These are phyloP conservation scores for Mycena alexandri DNA, from an alignment of 768 basidiomycete genomes.

Conservation along the genomic window DNA sequence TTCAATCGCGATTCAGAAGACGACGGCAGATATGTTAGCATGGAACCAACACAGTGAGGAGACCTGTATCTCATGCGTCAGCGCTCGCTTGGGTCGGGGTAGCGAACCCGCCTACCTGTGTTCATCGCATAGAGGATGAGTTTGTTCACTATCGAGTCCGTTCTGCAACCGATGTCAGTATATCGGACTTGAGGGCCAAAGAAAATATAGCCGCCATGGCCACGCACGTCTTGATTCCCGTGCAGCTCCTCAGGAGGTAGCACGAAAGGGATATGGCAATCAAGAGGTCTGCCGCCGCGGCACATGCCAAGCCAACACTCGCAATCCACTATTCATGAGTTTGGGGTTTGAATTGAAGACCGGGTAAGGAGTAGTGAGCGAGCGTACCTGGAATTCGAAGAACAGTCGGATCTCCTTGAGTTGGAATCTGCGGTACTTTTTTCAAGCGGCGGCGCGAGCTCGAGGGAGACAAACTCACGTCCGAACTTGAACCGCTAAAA, in stretches of 20 bases:
- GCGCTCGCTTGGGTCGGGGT: no score
- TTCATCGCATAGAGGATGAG: slow-evolving; percentile 65
- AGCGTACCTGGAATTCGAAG: slow-evolving; percentile 12
- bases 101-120: slow-evolving; percentile 39
- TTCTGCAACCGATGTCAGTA: slow-evolving; percentile 44
- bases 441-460: no score
- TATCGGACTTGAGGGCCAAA: background rate
- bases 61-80: slow-evolving; percentile 29
- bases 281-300: slow-evolving; percentile 14
- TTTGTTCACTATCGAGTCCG: slow-evolving; percentile 58
- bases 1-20: no score
- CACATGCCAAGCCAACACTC: slow-evolving; percentile 16
- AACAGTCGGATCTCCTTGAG: slow-evolving; percentile 13
- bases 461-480: no score
- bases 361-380: no score
- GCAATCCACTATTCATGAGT: slow-evolving; percentile 24
- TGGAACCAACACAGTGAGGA: slow-evolving; percentile 52
- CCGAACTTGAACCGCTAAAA: slow-evolving; percentile 9
- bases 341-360: no score
- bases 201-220: no score
- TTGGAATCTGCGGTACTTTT: slow-evolving; percentile 25
- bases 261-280: slow-evolving; percentile 13
- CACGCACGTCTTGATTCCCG: slow-evolving; percentile 11
- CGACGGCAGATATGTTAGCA: no score
- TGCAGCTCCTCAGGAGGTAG: slow-evolving; percentile 15